phyloP scores from a whole-genome alignment of 2,329 filamentous ascomycete species.

The Exophiala sideris region DNA sequence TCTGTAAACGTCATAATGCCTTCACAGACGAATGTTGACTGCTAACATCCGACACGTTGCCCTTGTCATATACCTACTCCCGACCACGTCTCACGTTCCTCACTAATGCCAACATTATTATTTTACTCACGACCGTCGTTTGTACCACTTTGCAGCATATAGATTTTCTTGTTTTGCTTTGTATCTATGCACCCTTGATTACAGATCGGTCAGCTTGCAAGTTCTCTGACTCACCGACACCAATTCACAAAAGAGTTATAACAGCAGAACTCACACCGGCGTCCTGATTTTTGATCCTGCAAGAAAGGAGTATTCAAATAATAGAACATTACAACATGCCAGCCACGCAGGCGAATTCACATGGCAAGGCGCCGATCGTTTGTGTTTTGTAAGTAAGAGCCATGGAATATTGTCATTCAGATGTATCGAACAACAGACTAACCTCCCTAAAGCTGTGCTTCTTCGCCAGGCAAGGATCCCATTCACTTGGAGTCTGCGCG shows the following conservation, averaged over 20 bases:
- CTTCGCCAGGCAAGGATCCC: slow-evolving; percentile 68
- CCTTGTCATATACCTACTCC: no score
- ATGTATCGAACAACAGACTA: slow-evolving; percentile 19
- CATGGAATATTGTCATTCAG: neutral
- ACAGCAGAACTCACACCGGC: neutral
- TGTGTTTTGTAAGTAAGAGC: slow-evolving; percentile 73
- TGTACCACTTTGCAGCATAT: no score
- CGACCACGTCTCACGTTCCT: no score
- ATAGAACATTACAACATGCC: slow-evolving; percentile 52
- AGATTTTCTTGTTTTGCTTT: neutral
- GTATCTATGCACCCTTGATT: neutral
- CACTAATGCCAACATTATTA: no score
- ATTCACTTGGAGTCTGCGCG: slow-evolving; percentile 76
- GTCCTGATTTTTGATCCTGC: neutral
- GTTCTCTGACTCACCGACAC: neutral
- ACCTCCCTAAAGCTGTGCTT: slow-evolving; percentile 64
- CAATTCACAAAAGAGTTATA: neutral
- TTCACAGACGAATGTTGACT: no score
- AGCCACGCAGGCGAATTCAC: slow-evolving; percentile 56
- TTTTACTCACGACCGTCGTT: no score
- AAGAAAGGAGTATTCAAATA: neutral
- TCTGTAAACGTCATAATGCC: no score
- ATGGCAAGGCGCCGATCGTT: slow-evolving; percentile 59
- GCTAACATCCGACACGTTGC: no score
- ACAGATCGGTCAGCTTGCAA: neutral